A percentile compares a stretch with the other conserved stretches of the same genome.
Evolutionary conservation across 805 yeast species (phyloP).

Genomic region (Lipomyces sp.): DNA sequence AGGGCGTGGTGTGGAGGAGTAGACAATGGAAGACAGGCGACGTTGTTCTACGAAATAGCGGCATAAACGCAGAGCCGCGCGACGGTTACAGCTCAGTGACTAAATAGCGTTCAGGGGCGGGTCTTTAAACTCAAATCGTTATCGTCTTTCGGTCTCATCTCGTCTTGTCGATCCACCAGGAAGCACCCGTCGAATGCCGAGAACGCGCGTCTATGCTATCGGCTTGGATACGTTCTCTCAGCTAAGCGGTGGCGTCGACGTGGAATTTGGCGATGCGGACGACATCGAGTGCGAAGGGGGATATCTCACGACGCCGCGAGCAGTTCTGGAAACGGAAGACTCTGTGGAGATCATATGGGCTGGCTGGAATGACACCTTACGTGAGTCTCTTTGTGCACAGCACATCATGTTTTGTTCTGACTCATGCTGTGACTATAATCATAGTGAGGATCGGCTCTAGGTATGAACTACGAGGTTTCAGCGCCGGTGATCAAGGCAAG

Average conservation of each 20-base stretch:
- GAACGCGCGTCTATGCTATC: slow-evolving; percentile 12
- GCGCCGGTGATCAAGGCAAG: slow-evolving; percentile 8
- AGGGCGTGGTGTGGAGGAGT: too few relatives aligned
- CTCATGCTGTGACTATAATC: not conserved
- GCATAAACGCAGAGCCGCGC: too few relatives aligned
- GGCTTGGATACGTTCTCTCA: slow-evolving; percentile 11
- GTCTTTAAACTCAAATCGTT: too few relatives aligned
- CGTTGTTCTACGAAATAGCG: too few relatives aligned
- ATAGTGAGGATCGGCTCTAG: slow-evolving; percentile 13
- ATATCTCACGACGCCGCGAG: slow-evolving; percentile 4
- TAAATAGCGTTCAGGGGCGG: too few relatives aligned
- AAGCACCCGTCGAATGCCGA: slow-evolving; percentile 4
- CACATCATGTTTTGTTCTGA: not conserved
- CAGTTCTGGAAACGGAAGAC: slow-evolving; percentile 5
- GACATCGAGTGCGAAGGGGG: not conserved
- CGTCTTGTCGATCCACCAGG: too few relatives aligned
- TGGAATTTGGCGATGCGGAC: not conserved
- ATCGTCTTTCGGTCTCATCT: too few relatives aligned
- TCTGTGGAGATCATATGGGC: slow-evolving; percentile 13
- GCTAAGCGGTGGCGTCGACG: slow-evolving; percentile 1
- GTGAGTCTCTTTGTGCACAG: not conserved
- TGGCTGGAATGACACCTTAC: slow-evolving; percentile 16
- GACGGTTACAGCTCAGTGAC: too few relatives aligned
- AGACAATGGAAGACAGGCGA: too few relatives aligned
- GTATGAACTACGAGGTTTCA: slow-evolving; percentile 14